Conservation (phyloP, 192 early-diverging fungal genomes). For the Umbelopsis sp. region DNA sequence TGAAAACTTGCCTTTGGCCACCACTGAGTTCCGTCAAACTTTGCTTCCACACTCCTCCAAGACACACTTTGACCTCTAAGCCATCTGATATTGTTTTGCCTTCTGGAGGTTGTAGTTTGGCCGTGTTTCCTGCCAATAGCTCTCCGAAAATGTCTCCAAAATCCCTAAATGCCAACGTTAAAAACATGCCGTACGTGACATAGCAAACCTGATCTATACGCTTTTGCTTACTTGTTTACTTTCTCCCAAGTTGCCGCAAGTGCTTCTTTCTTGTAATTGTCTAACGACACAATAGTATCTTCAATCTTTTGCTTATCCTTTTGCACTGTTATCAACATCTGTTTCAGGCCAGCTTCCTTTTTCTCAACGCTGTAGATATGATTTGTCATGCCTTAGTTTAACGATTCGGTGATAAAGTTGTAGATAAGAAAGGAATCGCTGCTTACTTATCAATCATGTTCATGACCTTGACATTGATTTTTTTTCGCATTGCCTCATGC, state of each 20-base stretch:
- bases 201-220: background rate
- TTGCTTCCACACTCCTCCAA: conserved; percentile 97
- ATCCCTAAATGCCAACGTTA: conserved; percentile 56
- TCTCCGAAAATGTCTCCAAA: conserved; percentile 98
- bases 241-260: conserved; percentile 87
- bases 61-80: conserved; percentile 91
- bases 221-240: conserved; percentile 73
- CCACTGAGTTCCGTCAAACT: conserved; percentile 96
- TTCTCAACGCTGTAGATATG: conserved; percentile 74
- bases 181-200: background rate
- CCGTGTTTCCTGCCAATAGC: conserved; percentile 88
- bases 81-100: conserved; percentile 80
- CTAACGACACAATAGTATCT: conserved; percentile 86
- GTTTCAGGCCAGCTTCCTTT: conserved; percentile 79
- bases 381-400: too few species aligned
- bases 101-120: conserved; percentile 85
- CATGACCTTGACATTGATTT: conserved; percentile 93
- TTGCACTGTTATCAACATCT: conserved; percentile 87
- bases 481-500: conserved; percentile 79
- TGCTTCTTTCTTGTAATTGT: conserved; percentile 89
- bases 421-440: background rate
- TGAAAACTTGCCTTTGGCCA: conserved; percentile 75
- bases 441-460: conserved; percentile 87
- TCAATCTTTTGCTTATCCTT: conserved; percentile 96
- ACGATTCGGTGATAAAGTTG: too few species aligned